Evolutionary conservation across 495 filamentous ascomycete genomes (phyloP), one percentile per base, ranked within the genome.

Genomic region (Penicilliopsis zonata): DNA sequence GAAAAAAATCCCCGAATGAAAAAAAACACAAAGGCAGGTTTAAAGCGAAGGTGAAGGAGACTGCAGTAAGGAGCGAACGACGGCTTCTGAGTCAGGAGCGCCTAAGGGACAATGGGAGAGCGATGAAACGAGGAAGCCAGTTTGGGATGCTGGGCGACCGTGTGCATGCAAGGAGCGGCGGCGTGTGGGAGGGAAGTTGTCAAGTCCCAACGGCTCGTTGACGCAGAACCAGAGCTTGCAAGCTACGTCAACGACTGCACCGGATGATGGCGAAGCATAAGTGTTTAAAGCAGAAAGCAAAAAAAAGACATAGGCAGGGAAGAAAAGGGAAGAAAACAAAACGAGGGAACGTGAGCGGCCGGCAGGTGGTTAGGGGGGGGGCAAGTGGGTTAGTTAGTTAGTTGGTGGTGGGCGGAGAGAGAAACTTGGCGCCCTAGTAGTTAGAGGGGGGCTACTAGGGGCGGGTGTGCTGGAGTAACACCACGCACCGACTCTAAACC

Each of bases 51-150:
- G 25, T 27, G 25, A 13, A 40, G 44, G 47, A n/a, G n/a, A n/a
- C n/a, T 24, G 19, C 52, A 35, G 58, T 56, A 60, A 60, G 56
- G 59, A 59, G 53, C 44, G 59, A 60, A 38, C 41, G 53, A 57
- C 43, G 38, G 40, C 34, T 38, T 50, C 48, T 46, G 42, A 22
- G 44, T 8, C 36, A 38, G 28, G 30, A 33, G 15, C 20, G 37
- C 38, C 26, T 40, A 42, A 42, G 40, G 21, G 10, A 6, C 21
- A n/a, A 12, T 4, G n/a, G n/a, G 25, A 12, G n/a, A 12, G n/a
- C 3, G 25, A 12, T 13, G 4, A 5, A 27, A 13, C 4, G n/a
- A 4, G 14, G 25, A 12, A 27, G 25, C 25, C 25, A 27, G n/a
- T 27, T n/a, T 27, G 25, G 14, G n/a, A 31, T 35, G 42, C 34